Conservation (phyloP, 352 stramenopile species). For the Globisporangium emineosum region DNA sequence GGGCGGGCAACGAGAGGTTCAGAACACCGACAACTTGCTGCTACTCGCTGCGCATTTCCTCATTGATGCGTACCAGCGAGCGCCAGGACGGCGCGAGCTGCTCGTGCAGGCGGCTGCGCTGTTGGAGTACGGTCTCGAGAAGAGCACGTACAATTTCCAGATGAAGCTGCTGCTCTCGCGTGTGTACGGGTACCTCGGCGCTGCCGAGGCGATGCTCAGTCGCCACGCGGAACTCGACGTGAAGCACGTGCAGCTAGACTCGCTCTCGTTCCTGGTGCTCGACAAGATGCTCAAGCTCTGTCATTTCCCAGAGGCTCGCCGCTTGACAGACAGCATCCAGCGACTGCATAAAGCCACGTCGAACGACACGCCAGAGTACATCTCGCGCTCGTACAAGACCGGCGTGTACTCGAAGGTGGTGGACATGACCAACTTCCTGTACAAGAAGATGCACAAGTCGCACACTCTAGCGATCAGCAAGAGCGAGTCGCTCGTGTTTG, state of each 20-base stretch:
- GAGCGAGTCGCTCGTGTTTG: constrained; percentile 54
- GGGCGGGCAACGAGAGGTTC: constrained; percentile 79
- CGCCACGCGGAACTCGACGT: constrained; percentile 77
- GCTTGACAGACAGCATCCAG: constrained; percentile 45
- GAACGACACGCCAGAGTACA: constrained; percentile 79
- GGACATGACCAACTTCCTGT: constrained; percentile 78
- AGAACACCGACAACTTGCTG: constrained; percentile 80
- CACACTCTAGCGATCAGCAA: constrained; percentile 69
- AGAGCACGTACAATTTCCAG: constrained; percentile 88
- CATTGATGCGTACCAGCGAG: constrained; percentile 63
- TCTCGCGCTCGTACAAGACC: constrained; percentile 70
- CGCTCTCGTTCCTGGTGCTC: constrained; percentile 78
- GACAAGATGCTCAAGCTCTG: constrained; percentile 75
- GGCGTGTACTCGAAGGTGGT: constrained; percentile 83
- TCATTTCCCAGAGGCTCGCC: constrained; percentile 49
- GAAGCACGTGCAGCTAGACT: constrained; percentile 86
- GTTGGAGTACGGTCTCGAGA: constrained; percentile 71
- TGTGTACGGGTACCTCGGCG: constrained; percentile 75
- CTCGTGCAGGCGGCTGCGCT: constrained; percentile 54
- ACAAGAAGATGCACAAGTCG: constrained; percentile 71
- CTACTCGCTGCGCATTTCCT: constrained; percentile 70
- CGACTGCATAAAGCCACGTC: constrained; percentile 50
- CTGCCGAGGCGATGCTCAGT: constrained; percentile 54
- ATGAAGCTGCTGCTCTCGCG: constrained; percentile 86
- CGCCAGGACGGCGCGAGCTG: constrained; percentile 26